These are phyloP conservation scores for Bathelium albidoporum DNA, from an alignment of 495 filamentous ascomycete genomes.

Conservation along the genomic window DNA sequence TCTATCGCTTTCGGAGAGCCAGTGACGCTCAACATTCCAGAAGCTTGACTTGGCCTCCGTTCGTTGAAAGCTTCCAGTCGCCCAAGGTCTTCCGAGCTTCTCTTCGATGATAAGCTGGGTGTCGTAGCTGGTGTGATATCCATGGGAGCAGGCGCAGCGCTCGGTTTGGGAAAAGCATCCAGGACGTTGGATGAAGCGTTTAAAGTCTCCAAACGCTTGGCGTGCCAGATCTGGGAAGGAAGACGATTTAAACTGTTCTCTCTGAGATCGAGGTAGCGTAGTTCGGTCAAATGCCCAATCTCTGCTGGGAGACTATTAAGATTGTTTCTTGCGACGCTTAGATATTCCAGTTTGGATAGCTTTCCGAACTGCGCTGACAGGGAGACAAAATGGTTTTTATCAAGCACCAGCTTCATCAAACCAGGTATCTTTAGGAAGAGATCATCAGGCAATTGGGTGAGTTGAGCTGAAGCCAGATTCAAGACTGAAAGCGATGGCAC, in stretches of 20 bases:
- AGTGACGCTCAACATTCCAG: slow-evolving; percentile 63
- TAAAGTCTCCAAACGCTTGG: slow-evolving; percentile 73
- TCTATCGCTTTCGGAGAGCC: slow-evolving; percentile 50
- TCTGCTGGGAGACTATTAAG: slow-evolving; percentile 72
- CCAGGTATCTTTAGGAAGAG: slow-evolving; percentile 81
- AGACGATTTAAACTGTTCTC: slow-evolving; percentile 85
- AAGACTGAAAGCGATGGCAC: slow-evolving; percentile 74
- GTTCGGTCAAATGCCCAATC: slow-evolving; percentile 73
- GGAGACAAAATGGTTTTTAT: slow-evolving; percentile 91
- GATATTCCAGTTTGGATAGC: slow-evolving; percentile 71
- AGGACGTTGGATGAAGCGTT: slow-evolving; percentile 94
- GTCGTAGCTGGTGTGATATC: slow-evolving; percentile 40
- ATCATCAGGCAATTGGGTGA: slow-evolving; percentile 72
- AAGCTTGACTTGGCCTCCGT: slow-evolving; percentile 76
- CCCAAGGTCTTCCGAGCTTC: slow-evolving; percentile 67
- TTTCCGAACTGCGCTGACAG: slow-evolving; percentile 75
- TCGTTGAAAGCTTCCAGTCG: slow-evolving; percentile 51
- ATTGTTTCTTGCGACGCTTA: slow-evolving; percentile 87
- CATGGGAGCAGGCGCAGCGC: slow-evolving; percentile 17
- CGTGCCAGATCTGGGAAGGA: slow-evolving; percentile 88
- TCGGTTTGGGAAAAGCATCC: slow-evolving; percentile 72
- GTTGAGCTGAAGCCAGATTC: slow-evolving; percentile 77
- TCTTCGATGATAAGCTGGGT: slow-evolving; percentile 44
- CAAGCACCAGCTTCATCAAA: slow-evolving; percentile 74
- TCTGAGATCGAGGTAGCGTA: slow-evolving; percentile 74